Conservation (phyloP, 306 rosid species). For the Amphicarpaea edgeworthii region DNA sequence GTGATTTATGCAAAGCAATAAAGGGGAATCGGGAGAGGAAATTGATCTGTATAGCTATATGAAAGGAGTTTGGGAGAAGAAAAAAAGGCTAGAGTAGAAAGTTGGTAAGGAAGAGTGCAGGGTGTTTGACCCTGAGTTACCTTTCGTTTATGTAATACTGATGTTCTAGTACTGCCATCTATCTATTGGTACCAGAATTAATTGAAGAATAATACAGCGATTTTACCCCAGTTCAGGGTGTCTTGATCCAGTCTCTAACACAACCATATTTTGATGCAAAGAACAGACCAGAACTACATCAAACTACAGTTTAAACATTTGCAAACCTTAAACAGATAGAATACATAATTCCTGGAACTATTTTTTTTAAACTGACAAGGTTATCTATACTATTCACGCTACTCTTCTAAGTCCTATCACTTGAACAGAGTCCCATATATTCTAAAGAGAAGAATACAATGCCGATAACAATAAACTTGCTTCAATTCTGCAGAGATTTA, state of each 20-base stretch:
- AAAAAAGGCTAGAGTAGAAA: background rate
- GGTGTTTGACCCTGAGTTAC: background rate
- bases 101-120: too few species aligned
- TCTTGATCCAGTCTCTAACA: background rate
- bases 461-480: conserved; percentile 4
- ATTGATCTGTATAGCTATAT: background rate
- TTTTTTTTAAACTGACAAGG: background rate
- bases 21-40: background rate
- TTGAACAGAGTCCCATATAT: background rate
- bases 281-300: background rate
- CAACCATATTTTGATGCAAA: background rate
- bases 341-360: conserved; percentile 5
- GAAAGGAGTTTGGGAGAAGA: conserved; percentile 2
- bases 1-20: background rate
- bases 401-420: background rate
- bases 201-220: background rate
- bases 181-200: background rate
- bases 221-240: background rate
- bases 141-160: background rate
- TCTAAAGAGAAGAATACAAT: background rate
- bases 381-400: background rate
- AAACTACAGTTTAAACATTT: conserved; percentile 14
- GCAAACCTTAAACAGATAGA: background rate
- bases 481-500: background rate
- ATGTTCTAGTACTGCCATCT: background rate